phyloP scores from a whole-genome alignment of 768 basidiomycete genomes.

The Hygrophorus russula region DNA sequence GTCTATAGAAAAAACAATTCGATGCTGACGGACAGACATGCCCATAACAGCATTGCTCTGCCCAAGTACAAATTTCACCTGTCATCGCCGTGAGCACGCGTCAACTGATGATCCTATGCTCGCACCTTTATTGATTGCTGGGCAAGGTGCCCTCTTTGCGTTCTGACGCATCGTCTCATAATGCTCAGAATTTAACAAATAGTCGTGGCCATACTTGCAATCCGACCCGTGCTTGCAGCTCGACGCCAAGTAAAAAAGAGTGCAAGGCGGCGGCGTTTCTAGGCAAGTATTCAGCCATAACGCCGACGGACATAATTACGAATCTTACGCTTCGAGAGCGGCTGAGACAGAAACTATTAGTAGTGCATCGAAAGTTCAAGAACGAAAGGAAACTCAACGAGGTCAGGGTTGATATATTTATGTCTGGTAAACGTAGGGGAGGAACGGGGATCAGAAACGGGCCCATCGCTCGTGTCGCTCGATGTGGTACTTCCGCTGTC shows the following conservation, averaged over 20 bases:
- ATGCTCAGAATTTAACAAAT: slow-evolving; percentile 42
- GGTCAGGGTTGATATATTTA: slow-evolving; percentile 38
- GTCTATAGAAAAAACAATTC: slow-evolving; percentile 38
- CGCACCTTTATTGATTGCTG: slow-evolving; percentile 45
- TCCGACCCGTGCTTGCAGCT: slow-evolving; percentile 46
- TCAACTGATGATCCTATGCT: slow-evolving; percentile 3
- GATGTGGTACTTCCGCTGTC: slow-evolving; percentile 33
- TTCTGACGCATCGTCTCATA: slow-evolving; percentile 41
- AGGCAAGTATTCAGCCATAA: slow-evolving; percentile 12
- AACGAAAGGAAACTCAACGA: slow-evolving; percentile 28
- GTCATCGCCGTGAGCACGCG: slow-evolving; percentile 8
- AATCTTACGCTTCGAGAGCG: slow-evolving; percentile 51
- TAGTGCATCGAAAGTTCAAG: slow-evolving; percentile 8
- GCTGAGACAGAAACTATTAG: slow-evolving; percentile 22
- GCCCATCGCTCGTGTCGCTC: slow-evolving; percentile 34
- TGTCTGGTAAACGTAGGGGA: slow-evolving; percentile 24
- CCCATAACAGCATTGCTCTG: slow-evolving; percentile 48
- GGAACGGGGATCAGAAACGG: slow-evolving; percentile 14
- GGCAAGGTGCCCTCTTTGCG: slow-evolving; percentile 55
- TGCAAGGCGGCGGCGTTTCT: slow-evolving; percentile 61
- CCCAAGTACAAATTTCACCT: slow-evolving; percentile 50
- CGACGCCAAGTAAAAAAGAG: slow-evolving; percentile 45
- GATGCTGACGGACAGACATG: slow-evolving; percentile 34
- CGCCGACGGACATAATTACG: slow-evolving; percentile 4
- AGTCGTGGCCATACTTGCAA: slow-evolving; percentile 56